Evolutionary conservation across 192 early-diverging fungal genomes (phyloP).

Genomic region (Backusella westeae): DNA sequence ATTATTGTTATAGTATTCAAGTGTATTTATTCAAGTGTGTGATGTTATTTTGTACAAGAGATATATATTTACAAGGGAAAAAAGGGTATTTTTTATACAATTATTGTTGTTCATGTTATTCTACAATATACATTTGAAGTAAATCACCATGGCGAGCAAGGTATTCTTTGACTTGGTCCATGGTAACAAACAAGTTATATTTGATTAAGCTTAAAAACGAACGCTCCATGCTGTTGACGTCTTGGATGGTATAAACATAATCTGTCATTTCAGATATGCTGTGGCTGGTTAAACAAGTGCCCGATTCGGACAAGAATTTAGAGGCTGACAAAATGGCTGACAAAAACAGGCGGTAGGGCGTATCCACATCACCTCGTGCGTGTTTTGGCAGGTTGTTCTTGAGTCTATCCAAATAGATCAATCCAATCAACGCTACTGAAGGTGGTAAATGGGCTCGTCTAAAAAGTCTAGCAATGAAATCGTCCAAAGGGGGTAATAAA

Average conservation of each 20-base stretch:
- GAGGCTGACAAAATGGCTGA: constrained; percentile 62
- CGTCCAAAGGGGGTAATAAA: constrained; percentile 11
- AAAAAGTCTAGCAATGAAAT: constrained; percentile 28
- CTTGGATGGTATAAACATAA: constrained; percentile 46
- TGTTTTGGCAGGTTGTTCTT: constrained; percentile 51
- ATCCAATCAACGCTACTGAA: constrained; percentile 42
- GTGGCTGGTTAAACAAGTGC: constrained; percentile 28
- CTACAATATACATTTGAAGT: constrained; percentile 23
- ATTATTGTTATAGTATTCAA: too few species aligned
- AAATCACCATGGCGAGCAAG: constrained; percentile 23
- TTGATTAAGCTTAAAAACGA: constrained; percentile 50
- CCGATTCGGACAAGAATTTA: constrained; percentile 53
- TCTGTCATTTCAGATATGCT: constrained; percentile 41
- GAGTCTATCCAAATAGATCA: constrained; percentile 66
- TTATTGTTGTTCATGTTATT: neutral
- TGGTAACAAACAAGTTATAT: constrained; percentile 46
- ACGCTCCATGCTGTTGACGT: constrained; percentile 53
- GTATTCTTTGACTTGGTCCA: constrained; percentile 41
- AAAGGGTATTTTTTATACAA: neutral
- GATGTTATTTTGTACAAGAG: neutral
- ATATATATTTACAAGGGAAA: neutral
- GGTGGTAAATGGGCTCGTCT: constrained; percentile 9
- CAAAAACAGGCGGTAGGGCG: constrained; percentile 69
- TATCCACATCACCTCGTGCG: constrained; percentile 63
- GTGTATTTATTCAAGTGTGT: neutral